Evolutionary conservation across 2,329 filamentous ascomycete genomes (phyloP), one percentile per base, ranked within the genome.

Genomic region (Xylaria sp.): DNA sequence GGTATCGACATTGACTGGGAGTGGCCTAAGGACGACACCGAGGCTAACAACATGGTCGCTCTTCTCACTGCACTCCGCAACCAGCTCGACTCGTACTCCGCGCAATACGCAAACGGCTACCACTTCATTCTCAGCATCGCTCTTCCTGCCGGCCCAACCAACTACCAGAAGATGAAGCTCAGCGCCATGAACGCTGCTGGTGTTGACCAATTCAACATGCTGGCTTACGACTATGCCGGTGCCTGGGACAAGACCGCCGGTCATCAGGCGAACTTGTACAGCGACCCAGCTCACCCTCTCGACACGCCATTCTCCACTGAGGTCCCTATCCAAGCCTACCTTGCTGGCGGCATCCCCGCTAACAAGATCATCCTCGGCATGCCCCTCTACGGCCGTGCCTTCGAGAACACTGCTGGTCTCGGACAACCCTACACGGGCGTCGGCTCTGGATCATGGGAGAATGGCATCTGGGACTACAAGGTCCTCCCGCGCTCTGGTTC

Each of bases 391-490:
- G 91, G 90, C 1, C 86, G 89, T 19, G 78, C 86, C 0, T 94
- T 93, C 68, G 74, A 79, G 52, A 73, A 53, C 34, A 82, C 91
- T 0, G 73, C 77, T n/a, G 90, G 90, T 0, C 80, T 87, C 1
- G 91, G 90, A 7, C 73, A 81, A 62, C 59, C 80, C 0, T 94
- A 80, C 74, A 79, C 68, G 2, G 88, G 89, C 16, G 74, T 87
- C 19, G 90, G 89, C 1, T 70, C 75, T 11, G 90, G 89, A 0
- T 85, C 79, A 56, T 93, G 86, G 85, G 90, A 94, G 74, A 76
- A 79, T 16, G 89, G 89, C 0, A 78, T 91, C 2, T 93, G 87
- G 84, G 90, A 95, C 71, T 94, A 89, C 79, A 94, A 92, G 76
- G 87, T 74, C 0, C 80, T 95, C 1, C 91, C 90, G 0, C 79